A percentile compares a stretch with the other conserved stretches of the same genome.
phyloP scores from a whole-genome alignment of 257 asterid species.

The Solanum pinnatisectum region DNA sequence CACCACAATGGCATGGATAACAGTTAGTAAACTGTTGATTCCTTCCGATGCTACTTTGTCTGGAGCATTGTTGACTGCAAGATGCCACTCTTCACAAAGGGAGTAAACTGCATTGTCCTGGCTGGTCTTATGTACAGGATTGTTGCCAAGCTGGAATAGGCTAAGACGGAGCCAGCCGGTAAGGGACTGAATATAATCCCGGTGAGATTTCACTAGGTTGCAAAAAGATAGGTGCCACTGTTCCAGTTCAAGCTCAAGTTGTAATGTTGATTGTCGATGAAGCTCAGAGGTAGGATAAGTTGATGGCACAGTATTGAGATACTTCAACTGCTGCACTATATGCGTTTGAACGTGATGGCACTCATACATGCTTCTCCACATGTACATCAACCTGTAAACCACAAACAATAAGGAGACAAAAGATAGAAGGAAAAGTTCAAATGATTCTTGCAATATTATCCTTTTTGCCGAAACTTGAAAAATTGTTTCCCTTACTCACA shows the following conservation, averaged over 20 bases:
- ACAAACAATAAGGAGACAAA: neutral
- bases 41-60: conserved; percentile 97
- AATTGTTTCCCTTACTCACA: neutral
- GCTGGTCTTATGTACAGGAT: conserved; percentile 39
- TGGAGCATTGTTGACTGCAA: conserved; percentile 68
- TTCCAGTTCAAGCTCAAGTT: conserved; percentile 91
- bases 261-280: conserved; percentile 90
- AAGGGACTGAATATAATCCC: conserved; percentile 71
- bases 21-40: conserved; percentile 61
- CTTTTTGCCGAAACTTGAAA: neutral
- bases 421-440: neutral
- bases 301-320: conserved; percentile 52
- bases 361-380: conserved; percentile 99
- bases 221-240: conserved; percentile 91
- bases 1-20: conserved; percentile 70
- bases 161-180: conserved; percentile 96
- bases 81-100: conserved; percentile 96
- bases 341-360: conserved; percentile 92
- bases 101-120: conserved; percentile 70
- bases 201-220: conserved; percentile 77
- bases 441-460: neutral
- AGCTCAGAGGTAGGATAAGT: conserved; percentile 69
- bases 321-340: conserved; percentile 92
- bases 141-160: conserved; percentile 64
- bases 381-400: conserved; percentile 51